phyloP scores from a whole-genome alignment of 2,329 filamentous ascomycete species.

The Mycosphaerelloides madeirae region DNA sequence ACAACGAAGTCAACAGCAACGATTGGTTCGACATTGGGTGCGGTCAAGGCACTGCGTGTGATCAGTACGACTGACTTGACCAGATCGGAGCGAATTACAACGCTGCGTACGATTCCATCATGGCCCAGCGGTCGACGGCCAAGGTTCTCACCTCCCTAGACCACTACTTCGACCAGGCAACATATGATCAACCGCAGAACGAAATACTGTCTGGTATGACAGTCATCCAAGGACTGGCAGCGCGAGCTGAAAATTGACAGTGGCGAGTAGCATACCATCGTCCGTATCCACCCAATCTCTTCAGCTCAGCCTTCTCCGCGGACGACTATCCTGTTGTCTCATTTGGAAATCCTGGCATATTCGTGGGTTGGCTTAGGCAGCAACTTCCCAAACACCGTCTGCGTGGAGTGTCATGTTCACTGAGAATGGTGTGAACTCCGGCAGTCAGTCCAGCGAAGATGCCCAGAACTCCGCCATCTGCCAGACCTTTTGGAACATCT shows the following conservation, averaged over 20 bases:
- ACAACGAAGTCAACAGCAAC: conserved; percentile 1
- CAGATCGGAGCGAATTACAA: background rate
- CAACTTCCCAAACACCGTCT: background rate
- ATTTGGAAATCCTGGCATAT: background rate
- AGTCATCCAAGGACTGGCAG: conserved; percentile 1
- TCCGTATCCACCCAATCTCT: conserved; percentile 1
- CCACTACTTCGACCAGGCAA: background rate
- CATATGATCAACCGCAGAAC: background rate
- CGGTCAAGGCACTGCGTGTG: background rate
- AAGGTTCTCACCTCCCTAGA: conserved; percentile 1
- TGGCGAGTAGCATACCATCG: background rate
- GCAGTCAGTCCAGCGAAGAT: background rate
- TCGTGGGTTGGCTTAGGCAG: background rate
- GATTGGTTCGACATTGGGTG: conserved; percentile 1
- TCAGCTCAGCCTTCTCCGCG: background rate
- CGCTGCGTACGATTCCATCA: background rate
- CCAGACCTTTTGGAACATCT: conserved; percentile 1
- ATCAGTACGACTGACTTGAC: background rate
- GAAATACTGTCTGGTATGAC: background rate
- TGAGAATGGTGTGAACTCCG: background rate
- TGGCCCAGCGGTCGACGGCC: too few relatives aligned
- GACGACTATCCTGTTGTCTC: background rate
- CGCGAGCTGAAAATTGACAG: background rate
- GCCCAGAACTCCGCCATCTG: background rate
- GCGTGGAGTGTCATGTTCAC: conserved; percentile 1